These are phyloP conservation scores for Falciphora oryzae DNA, from an alignment of 2,329 filamentous ascomycete species.

Conservation along the genomic window DNA sequence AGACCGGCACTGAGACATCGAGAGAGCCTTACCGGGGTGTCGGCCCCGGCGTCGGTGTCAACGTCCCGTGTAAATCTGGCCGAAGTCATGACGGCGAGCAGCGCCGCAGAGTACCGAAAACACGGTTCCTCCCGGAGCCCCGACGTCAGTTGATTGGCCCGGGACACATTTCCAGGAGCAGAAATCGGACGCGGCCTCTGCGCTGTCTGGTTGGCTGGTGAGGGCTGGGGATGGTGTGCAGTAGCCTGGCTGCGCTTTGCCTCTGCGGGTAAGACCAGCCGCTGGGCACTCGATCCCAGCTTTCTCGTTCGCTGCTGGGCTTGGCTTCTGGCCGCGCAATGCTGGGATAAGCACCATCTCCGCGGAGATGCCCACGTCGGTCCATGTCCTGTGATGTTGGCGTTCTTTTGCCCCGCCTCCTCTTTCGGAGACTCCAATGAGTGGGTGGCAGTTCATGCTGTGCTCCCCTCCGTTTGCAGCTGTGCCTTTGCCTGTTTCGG, in stretches of 20 bases:
- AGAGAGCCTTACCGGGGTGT: not conserved
- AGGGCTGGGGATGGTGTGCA: not conserved
- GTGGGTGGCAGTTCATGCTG: not conserved
- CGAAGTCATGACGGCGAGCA: not conserved
- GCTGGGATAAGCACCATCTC: not conserved
- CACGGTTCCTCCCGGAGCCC: conserved; percentile 9
- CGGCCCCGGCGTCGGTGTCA: not conserved
- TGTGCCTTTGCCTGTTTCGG: not conserved
- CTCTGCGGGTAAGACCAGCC: too few relatives aligned
- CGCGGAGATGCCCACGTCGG: conserved; percentile 6
- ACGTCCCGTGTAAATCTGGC: not conserved
- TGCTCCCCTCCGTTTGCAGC: not conserved
- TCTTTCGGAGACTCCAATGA: not conserved
- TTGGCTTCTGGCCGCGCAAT: not conserved
- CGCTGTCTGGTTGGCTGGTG: not conserved
- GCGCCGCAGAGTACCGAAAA: conserved; percentile 1
- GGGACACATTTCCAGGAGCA: not conserved
- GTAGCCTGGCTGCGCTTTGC: not conserved
- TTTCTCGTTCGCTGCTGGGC: not conserved
- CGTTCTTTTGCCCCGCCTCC: conserved; percentile 1
- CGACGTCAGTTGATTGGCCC: conserved; percentile 5
- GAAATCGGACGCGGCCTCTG: not conserved
- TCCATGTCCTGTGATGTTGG: not conserved
- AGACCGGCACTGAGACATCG: not conserved
- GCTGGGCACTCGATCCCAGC: too few relatives aligned